Evolutionary conservation across 495 filamentous ascomycete genomes (phyloP).

Genomic region (Bacidia gigantensis): DNA sequence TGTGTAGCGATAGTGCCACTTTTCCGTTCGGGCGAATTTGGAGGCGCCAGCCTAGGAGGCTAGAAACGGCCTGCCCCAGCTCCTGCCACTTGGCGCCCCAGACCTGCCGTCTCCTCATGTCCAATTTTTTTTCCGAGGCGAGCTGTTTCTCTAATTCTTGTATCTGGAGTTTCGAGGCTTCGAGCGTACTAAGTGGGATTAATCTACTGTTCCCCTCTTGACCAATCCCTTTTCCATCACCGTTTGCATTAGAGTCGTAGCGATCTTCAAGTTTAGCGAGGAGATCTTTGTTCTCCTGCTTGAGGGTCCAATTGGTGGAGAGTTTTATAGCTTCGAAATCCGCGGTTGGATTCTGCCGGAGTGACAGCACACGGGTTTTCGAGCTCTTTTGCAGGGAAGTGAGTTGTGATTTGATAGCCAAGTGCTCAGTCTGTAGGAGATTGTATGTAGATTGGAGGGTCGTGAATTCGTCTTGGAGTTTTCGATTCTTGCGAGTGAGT

Average conservation of each 20-base stretch:
- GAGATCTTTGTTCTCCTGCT: conserved; percentile 73
- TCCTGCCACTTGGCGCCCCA: conserved; percentile 79
- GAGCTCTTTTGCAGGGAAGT: conserved; percentile 55
- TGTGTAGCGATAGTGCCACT: conserved; percentile 54
- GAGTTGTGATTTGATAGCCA: conserved; percentile 57
- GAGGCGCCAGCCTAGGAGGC: conserved; percentile 78
- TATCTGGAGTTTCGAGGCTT: conserved; percentile 58
- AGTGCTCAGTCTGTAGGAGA: conserved; percentile 59
- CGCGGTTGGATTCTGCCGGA: conserved; percentile 81
- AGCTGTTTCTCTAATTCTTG: conserved; percentile 55
- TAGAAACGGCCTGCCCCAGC: conserved; percentile 85
- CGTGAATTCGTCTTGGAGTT: conserved; percentile 62
- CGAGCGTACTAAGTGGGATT: conserved; percentile 64
- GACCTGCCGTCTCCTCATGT: conserved; percentile 74
- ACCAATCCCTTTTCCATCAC: conserved; percentile 16
- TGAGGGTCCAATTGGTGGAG: conserved; percentile 58
- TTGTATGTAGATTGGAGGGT: conserved; percentile 50
- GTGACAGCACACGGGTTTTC: conserved; percentile 70
- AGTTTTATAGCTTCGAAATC: conserved; percentile 70
- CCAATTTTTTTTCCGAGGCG: conserved; percentile 73
- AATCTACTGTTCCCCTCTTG: conserved; percentile 26
- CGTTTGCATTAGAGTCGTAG: conserved; percentile 23
- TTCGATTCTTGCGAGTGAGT: conserved; percentile 68
- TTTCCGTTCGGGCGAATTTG: conserved; percentile 89
- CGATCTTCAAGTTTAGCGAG: conserved; percentile 55